These are phyloP conservation scores for Teunomyces cretensis DNA, from an alignment of 805 yeast species.

Conservation along the genomic window DNA sequence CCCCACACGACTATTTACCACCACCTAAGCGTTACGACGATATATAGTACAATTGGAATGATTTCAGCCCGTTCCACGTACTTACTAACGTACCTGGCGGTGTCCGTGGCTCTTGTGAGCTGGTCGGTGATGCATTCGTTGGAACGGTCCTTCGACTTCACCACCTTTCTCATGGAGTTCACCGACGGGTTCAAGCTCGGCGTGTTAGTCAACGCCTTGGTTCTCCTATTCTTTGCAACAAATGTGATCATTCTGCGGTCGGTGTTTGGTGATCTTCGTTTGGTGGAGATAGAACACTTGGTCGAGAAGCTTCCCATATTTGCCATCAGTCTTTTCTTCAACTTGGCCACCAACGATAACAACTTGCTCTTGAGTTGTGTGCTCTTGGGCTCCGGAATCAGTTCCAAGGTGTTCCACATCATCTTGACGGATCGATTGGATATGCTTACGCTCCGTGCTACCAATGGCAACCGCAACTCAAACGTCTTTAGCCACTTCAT, in stretches of 20 bases:
- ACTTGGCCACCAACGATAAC: constrained; percentile 64
- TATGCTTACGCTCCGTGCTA: constrained; percentile 27
- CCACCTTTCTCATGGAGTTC: constrained; percentile 25
- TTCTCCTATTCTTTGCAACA: constrained; percentile 16
- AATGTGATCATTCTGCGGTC: constrained; percentile 48
- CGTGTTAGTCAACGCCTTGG: constrained; percentile 26
- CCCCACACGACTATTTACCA: no score
- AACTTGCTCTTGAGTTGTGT: constrained; percentile 53
- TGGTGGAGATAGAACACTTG: constrained; percentile 71
- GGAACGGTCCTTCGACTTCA: constrained; percentile 18
- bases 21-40: no score
- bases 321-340: constrained; percentile 52
- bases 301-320: constrained; percentile 36
- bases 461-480: constrained; percentile 15
- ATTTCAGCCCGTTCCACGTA: neutral
- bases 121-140: constrained; percentile 24
- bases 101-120: constrained; percentile 19
- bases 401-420: constrained; percentile 73
- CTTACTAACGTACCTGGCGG: constrained; percentile 14
- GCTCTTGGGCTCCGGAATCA: constrained; percentile 28
- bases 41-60: neutral
- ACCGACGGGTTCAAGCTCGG: constrained; percentile 32
- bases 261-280: constrained; percentile 72
- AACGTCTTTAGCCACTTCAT: constrained; percentile 31
- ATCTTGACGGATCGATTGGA: constrained; percentile 58